A percentile compares a stretch with the other conserved stretches of the same genome.
These are phyloP conservation scores for Chaetomium fimeti DNA, from an alignment of 495 filamentous ascomycete species.

Conservation along the genomic window DNA sequence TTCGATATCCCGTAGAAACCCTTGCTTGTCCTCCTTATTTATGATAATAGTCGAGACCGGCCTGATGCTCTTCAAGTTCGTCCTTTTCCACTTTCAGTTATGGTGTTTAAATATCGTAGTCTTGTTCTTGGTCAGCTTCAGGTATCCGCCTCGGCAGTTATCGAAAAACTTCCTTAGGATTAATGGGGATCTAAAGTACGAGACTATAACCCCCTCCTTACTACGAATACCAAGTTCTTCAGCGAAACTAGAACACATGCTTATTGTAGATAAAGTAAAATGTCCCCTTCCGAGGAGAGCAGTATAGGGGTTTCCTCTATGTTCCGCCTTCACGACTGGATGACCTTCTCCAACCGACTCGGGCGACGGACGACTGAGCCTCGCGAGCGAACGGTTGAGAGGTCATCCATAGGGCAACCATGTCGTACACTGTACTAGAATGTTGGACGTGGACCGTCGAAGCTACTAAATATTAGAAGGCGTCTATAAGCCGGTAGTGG, in stretches of 20 bases:
- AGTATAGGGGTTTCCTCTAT: conserved; percentile 36
- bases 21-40: conserved; percentile 13
- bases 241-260: conserved; percentile 32
- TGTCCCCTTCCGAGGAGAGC: conserved; percentile 34
- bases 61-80: conserved; percentile 12
- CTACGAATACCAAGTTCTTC: conserved; percentile 21
- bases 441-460: conserved; percentile 35
- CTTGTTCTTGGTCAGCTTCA: conserved; percentile 15
- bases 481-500: conserved; percentile 18
- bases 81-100: conserved; percentile 16
- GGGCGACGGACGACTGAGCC: conserved; percentile 29
- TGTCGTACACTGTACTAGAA: conserved; percentile 36
- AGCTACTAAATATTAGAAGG: conserved; percentile 31
- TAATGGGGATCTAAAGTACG: conserved; percentile 10
- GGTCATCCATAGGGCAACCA: conserved; percentile 32
- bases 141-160: conserved; percentile 5
- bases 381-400: conserved; percentile 31
- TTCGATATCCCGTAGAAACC: conserved; percentile 18
- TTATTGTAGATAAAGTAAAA: conserved; percentile 35
- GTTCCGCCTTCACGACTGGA: background rate
- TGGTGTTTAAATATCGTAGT: conserved; percentile 15
- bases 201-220: conserved; percentile 20
- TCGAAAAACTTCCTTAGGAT: conserved; percentile 12
- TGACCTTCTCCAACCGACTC: conserved; percentile 26
- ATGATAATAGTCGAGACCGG: conserved; percentile 23